Base-by-base conservation (phyloP, 1,284 basidiomycete species). In the Leccinum pseudoinsigne region DNA sequence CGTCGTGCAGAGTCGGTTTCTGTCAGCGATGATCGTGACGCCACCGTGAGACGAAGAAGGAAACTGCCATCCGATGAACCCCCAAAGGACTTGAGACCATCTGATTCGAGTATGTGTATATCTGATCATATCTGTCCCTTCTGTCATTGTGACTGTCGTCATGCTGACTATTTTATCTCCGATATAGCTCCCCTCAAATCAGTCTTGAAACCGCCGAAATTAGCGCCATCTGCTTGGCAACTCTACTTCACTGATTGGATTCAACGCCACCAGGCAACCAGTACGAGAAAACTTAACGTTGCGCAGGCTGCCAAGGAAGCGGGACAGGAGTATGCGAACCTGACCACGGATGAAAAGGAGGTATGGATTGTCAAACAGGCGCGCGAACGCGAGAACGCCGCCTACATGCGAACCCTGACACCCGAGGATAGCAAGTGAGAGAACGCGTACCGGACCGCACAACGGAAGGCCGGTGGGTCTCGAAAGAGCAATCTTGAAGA, bases 221-320 rank as follows among this genome's bases (percentile, higher is more conserved):
- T 34, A 34, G 93, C 95, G 12, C 94, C 93, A 5, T 96, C 94
- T 5, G 94, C 95, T 53, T 98, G 95, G 95, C 95, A 98, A 78
- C 85, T 98, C 59, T 98, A 95, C 80, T 97, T 98, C 77, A 95
- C 94, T 45, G 94, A 97, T 76, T 95, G 94, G 87, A 94, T 98
- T 68, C 89, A 92, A 76, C 86, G 89, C 72, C 93, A 95, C 76
- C 95, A 95, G 80, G 86, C 87, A 68, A 83, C 84, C 50, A 88
- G 85, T 67, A 85, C 83, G 55, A 83, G 90, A 67, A 95, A 96
- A 78, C 86, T 98, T 58, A 97, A 98, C 76, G 95, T 98, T 63
- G 95, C 95, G 8, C 93, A 96, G 76, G 94, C 95, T 47, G 95
- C 95, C 68, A 97, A 97, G 78, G 95, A 97, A 73, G 95, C 95